A percentile compares a stretch with the other conserved stretches of the same genome.
phyloP scores from a whole-genome alignment of 495 filamentous ascomycete genomes.

The Thermothielavioides terrestris region DNA sequence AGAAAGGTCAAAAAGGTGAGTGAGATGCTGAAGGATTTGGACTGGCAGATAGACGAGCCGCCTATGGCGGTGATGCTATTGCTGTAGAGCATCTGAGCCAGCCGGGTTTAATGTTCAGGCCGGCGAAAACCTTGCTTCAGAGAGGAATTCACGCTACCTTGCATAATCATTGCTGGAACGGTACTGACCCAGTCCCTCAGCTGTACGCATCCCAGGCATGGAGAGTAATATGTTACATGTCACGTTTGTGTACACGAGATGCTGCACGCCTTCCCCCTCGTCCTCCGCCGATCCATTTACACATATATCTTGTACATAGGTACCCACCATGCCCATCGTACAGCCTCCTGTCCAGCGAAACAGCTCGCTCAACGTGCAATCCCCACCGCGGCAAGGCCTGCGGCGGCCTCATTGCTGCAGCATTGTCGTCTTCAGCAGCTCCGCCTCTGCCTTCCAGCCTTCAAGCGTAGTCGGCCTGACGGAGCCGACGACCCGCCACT shows the following conservation, averaged over 20 bases:
- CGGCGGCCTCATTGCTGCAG: background rate
- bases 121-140: no score
- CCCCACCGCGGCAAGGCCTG: background rate
- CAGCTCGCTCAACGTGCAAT: no score
- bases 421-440: constrained; percentile 1
- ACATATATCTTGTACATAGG: constrained; percentile 5
- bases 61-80: background rate
- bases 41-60: background rate
- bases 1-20: background rate
- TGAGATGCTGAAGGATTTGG: background rate
- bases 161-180: no score
- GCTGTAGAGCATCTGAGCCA: no score
- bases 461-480: constrained; percentile 51
- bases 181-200: no score
- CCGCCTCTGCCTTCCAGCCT: constrained; percentile 27
- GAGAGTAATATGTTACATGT: no score
- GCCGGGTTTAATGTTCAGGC: no score
- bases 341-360: background rate
- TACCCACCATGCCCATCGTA: constrained; percentile 1
- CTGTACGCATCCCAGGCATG: no score
- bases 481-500: constrained; percentile 74
- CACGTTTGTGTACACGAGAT: no score
- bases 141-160: no score
- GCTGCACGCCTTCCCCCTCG: no score
- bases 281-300: no score